Conservation (phyloP, 495 filamentous ascomycete genomes). For the Articulospora tetracladia region DNA sequence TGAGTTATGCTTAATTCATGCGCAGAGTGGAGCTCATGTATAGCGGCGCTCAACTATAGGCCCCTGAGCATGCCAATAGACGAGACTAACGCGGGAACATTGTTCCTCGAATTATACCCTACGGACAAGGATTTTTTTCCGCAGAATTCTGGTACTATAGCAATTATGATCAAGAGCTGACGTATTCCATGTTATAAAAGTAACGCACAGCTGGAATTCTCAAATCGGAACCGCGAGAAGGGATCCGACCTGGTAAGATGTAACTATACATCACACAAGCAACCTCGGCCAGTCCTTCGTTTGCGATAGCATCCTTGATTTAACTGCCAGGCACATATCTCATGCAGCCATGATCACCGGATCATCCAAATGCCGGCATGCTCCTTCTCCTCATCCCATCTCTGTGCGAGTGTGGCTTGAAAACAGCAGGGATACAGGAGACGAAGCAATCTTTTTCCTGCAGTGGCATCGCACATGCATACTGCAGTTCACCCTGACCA, state of each 20-base stretch:
- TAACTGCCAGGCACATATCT: background rate
- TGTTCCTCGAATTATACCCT: background rate
- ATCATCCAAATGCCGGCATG: slow-evolving; percentile 1
- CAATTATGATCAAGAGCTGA: background rate
- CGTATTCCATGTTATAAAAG: background rate
- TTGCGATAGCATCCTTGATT: background rate
- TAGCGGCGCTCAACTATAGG: background rate
- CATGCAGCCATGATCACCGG: background rate
- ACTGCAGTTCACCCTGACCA: background rate
- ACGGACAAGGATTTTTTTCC: background rate
- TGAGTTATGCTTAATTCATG: background rate
- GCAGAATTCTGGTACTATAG: background rate
- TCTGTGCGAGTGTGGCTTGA: background rate
- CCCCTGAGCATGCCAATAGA: background rate
- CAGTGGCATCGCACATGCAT: background rate
- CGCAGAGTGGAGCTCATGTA: no score
- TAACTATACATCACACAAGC: background rate
- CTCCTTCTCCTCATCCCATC: background rate
- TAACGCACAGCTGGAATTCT: background rate
- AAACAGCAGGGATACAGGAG: background rate
- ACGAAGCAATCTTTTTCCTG: background rate
- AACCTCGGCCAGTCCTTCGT: background rate
- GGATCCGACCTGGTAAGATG: background rate
- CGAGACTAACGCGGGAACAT: background rate
- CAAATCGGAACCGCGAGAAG: background rate